Base-by-base conservation (phyloP, 2,329 filamentous ascomycete species). In the Pezicula rhizophila region DNA sequence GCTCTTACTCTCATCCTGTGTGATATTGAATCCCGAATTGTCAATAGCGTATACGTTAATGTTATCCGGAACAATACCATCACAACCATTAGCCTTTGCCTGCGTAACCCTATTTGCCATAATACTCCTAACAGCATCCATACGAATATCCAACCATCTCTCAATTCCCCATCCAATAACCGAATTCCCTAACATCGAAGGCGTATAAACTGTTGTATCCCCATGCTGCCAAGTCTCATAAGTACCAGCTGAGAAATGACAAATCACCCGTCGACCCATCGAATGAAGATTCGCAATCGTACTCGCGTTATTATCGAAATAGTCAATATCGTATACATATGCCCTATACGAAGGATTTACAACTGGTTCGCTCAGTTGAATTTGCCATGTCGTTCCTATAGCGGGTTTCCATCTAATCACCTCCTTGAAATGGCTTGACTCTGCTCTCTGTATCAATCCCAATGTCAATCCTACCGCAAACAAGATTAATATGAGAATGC, bases 181-280 rank as follows among this genome's bases (percentile, higher is more conserved):
- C 11, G 20, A 26, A 11, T 11, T 20, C 5, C 40, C 40, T 5
- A 42, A 14, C 5, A 28, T 15, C 10, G 23, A 20, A n/a, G 20
- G 20, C 4, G 40, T 17, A 26, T 25, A 42, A 4, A 11, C 5
- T 10, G 20, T 11, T 8, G 40, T 15, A 26, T 42, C 40, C 8
- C 12, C 28, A 10, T 14, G 8, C n/a, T 42, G 40, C 40, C 40
- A 42, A 5, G 20, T 42, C 25, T 42, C 20, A 25, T 42, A 42
- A 26, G 40, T 42, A 14, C 40, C 40, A 42, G 40, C 40, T 14
- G 40, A 42, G n/a, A 42, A 42, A 26, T 42, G 40, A 11, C 40
- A 42, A 12, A 42, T 23, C 5, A 42, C 40, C 6, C 40, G 40
- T 12, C 40, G 2, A 6, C 40, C 40, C 25, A 28, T 15, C 11